Base-by-base conservation (phyloP, 2,329 filamentous ascomycete species). In the Penicillium palitans region DNA sequence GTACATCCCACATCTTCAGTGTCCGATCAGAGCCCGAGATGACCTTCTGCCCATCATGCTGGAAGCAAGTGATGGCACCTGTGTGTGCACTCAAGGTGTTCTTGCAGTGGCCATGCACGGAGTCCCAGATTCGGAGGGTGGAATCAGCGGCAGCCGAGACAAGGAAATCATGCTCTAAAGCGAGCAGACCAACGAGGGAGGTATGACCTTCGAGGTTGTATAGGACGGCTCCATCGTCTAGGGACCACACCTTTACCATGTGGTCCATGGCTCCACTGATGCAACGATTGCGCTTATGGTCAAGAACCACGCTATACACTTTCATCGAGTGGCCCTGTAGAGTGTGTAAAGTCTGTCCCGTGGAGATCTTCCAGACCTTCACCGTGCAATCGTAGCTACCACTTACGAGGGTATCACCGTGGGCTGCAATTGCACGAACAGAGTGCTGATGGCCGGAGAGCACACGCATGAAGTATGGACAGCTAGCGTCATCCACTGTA, bases 251-350 rank as follows among this genome's bases (percentile, higher is more conserved):
- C 77, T 97, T 98, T 72, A 99, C 95, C 63, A 93, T 84, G 62
- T 95, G 96, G 74, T 99, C 95, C 95, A 99, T 99, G 7, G 93
- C 96, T 13, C 95, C 95, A 62, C 93, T 97, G 63, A 99, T 98
- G 76, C 95, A 99, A 41, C 93, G 89, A 70, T 96, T 96, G 59
- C 95, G 90, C 68, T 89, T 87, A 66, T 92, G 89, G 70, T 99
- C 95, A 24, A 98, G 80, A 9, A 99, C 95, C 9, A 99, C 95
- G 60, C 93, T 97, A 74, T 99, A 99, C 0, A 99, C 95, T 74
- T 99, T 98, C 72, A 93, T 88, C 0, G 86, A 84, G 72, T 99
- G 95, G 1, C 95, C 95, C 61, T 89, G 87, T 5, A 99, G 81
- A 13, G 91, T 87, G 70, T 96, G 91, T 4, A 95, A 73, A 8